Percentiles rank a stretch among this genome's conserved stretches.
phyloP scores from a whole-genome alignment of 2,329 filamentous ascomycete genomes.

The Polytolypa hystricis region DNA sequence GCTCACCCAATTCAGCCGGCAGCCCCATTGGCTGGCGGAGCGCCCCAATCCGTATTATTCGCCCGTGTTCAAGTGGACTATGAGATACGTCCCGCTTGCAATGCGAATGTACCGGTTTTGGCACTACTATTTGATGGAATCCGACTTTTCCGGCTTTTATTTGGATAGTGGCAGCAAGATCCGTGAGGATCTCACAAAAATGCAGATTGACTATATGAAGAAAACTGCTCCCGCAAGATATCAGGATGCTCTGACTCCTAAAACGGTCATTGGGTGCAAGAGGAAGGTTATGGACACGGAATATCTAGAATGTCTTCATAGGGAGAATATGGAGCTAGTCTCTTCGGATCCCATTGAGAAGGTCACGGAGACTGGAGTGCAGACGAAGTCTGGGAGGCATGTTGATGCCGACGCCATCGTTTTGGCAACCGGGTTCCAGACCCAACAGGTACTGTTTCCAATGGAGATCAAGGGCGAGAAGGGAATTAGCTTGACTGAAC shows the following conservation, averaged over 20 bases:
- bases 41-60: conserved; percentile 35
- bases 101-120: conserved; percentile 35
- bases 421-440: conserved; percentile 40
- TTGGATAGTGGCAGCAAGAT: conserved; percentile 27
- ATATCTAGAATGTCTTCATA: conserved; percentile 35
- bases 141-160: conserved; percentile 33
- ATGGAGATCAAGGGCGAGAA: conserved; percentile 37
- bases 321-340: conserved; percentile 32
- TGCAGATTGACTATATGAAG: conserved; percentile 34
- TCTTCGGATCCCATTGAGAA: conserved; percentile 29
- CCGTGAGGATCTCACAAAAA: conserved; percentile 25
- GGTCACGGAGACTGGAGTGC: conserved; percentile 29
- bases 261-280: conserved; percentile 39
- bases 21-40: conserved; percentile 40
- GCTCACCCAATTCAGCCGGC: conserved; percentile 40
- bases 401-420: conserved; percentile 38
- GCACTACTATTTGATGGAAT: conserved; percentile 35
- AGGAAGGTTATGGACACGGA: conserved; percentile 38
- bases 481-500: conserved; percentile 22
- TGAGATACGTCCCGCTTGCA: conserved; percentile 36
- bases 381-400: conserved; percentile 27
- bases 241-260: conserved; percentile 33
- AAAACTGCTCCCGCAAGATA: conserved; percentile 33
- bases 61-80: conserved; percentile 29
- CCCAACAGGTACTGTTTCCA: conserved; percentile 36